Conservation (phyloP, 2,329 filamentous ascomycete species). For the Beauveria varroae region DNA sequence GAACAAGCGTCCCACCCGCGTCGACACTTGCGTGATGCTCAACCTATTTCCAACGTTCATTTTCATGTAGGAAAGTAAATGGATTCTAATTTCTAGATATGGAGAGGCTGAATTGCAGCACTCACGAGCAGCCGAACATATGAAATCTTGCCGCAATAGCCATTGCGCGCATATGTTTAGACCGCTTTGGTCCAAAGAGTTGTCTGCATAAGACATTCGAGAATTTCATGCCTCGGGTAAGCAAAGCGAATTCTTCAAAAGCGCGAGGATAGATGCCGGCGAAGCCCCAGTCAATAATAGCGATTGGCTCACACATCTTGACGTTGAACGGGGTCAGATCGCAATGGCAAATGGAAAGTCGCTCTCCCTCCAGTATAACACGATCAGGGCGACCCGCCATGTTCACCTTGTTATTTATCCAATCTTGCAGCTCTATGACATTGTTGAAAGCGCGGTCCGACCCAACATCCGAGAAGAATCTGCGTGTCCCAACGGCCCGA, state of each 20-base stretch:
- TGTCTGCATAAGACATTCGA: neutral
- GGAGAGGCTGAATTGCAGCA: no score
- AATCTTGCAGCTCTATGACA: neutral
- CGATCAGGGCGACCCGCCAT: neutral
- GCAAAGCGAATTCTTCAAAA: conserved; percentile 7
- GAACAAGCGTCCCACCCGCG: no score
- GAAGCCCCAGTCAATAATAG: conserved; percentile 10
- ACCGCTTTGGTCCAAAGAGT: neutral
- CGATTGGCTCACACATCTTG: conserved; percentile 8
- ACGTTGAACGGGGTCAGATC: conserved; percentile 9
- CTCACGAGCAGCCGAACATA: no score
- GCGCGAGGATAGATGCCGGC: conserved; percentile 8
- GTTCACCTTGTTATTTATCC: neutral
- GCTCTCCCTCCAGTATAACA: conserved; percentile 6
- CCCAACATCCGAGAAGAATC: conserved; percentile 8
- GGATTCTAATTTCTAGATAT: no score
- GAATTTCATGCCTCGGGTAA: neutral
- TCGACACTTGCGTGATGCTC: no score
- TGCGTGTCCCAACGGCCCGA: conserved; percentile 5
- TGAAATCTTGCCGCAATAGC: neutral
- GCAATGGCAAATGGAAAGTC: conserved; percentile 8
- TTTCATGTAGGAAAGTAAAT: no score
- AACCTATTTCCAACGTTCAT: no score
- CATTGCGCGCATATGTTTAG: neutral
- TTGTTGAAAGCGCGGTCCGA: neutral